phyloP scores from a whole-genome alignment of 768 basidiomycete species.

The Peribolospora kevripleyi region DNA sequence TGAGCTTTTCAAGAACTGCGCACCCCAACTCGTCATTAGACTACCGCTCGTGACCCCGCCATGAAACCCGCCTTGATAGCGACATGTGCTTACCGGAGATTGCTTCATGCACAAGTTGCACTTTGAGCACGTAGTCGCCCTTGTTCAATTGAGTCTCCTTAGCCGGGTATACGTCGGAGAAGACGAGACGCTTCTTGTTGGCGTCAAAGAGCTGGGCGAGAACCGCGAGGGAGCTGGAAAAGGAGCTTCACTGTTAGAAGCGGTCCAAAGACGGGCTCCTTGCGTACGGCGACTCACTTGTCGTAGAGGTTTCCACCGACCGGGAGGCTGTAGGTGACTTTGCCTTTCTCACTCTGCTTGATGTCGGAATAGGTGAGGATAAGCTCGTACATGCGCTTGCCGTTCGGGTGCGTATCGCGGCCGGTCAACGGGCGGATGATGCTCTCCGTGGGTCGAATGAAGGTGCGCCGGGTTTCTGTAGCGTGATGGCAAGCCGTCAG shows the following conservation, averaged over 20 bases:
- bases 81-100: too few species aligned
- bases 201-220: slow-evolving; percentile 1
- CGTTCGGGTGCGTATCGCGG: slow-evolving; percentile 2
- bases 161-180: background rate
- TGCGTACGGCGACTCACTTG: too few species aligned
- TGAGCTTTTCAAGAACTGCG: slow-evolving; percentile 2
- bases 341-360: slow-evolving; percentile 4
- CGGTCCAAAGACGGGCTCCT: too few species aligned
- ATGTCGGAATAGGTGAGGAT: slow-evolving; percentile 1
- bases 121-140: slow-evolving; percentile 4
- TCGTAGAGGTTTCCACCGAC: slow-evolving; percentile 4
- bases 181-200: background rate
- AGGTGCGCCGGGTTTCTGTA: background rate
- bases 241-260: too few species aligned
- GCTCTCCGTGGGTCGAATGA: slow-evolving; percentile 2
- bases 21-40: background rate
- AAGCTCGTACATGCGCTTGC: slow-evolving; percentile 2
- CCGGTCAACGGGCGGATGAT: background rate
- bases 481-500: background rate
- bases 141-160: slow-evolving; percentile 5
- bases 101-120: background rate
- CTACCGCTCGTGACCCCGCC: too few species aligned
- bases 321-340: slow-evolving; percentile 1
- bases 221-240: background rate
- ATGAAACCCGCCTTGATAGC: too few species aligned